Conservation (phyloP, 1,284 basidiomycete genomes). For the Golubevia pallescens region DNA sequence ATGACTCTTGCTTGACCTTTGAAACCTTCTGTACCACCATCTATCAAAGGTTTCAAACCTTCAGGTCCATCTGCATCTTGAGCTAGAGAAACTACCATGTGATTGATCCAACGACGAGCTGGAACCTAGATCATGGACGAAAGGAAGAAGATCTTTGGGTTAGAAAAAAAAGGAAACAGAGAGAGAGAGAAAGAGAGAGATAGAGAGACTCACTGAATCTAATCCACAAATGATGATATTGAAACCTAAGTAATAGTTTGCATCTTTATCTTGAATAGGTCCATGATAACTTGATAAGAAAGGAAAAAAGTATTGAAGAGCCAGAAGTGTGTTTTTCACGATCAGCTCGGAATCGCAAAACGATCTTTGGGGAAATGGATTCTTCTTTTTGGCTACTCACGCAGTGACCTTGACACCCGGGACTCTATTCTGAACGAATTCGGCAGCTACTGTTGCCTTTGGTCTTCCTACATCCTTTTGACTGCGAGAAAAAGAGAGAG, state of each 20-base stretch:
- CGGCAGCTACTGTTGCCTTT: constrained; percentile 91
- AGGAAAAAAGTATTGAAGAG: too few species aligned
- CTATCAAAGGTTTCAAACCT: constrained; percentile 95
- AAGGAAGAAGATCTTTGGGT: background rate
- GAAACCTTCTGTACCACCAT: constrained; percentile 99
- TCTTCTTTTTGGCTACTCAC: constrained; percentile 69
- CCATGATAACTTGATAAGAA: constrained; percentile 44
- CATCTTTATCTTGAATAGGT: constrained; percentile 59
- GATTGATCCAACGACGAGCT: constrained; percentile 98
- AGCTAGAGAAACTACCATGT: constrained; percentile 91
- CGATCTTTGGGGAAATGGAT: too few species aligned
- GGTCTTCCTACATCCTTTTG: constrained; percentile 92
- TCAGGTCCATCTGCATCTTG: constrained; percentile 83
- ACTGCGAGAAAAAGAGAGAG: too few species aligned
- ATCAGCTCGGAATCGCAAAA: too few species aligned
- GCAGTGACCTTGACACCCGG: constrained; percentile 92
- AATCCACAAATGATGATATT: constrained; percentile 59
- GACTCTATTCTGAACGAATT: constrained; percentile 82
- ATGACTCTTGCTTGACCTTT: constrained; percentile 98
- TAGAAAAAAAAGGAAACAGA: background rate
- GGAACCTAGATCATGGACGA: background rate
- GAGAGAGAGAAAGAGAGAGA: background rate
- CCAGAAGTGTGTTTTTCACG: too few species aligned
- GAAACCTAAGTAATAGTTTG: constrained; percentile 56
- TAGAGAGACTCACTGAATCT: constrained; percentile 26